Conservation (phyloP, 2,329 filamentous ascomycete species). For the Didymella keratinophila region DNA sequence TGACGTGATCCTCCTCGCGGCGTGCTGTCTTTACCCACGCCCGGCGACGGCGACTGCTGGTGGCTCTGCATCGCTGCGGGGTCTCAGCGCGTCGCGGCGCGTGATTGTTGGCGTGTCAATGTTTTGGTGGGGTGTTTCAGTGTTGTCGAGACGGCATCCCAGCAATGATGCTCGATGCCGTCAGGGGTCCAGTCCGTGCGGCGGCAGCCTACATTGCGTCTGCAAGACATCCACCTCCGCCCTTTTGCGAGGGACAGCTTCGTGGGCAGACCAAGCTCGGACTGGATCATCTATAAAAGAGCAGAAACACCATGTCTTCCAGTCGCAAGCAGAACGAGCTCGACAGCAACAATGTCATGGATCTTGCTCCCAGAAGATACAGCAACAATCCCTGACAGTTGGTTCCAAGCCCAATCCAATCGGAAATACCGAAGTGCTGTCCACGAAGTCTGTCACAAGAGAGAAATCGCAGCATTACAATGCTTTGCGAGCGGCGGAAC, state of each 20-base stretch:
- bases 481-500: too few species aligned
- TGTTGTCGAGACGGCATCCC: conserved; percentile 7
- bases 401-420: too few species aligned
- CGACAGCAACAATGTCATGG: not conserved
- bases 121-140: conserved; percentile 22
- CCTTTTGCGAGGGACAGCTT: not conserved
- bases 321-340: too few species aligned
- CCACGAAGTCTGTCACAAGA: too few species aligned
- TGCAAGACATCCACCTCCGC: not conserved
- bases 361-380: too few species aligned
- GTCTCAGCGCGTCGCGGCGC: conserved; percentile 36
- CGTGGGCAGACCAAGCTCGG: not conserved
- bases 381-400: too few species aligned
- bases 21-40: conserved; percentile 22
- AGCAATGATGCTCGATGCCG: conserved; percentile 4
- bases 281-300: not conserved
- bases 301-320: too few species aligned
- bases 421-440: too few species aligned
- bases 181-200: conserved; percentile 2
- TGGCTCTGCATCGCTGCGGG: conserved; percentile 40
- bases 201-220: not conserved
- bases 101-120: conserved; percentile 23
- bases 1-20: conserved; percentile 29
- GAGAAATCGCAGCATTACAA: too few species aligned
- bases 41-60: conserved; percentile 18